Evolutionary conservation across 495 filamentous ascomycete genomes (phyloP).

Genomic region (Talaromyces ruber): DNA sequence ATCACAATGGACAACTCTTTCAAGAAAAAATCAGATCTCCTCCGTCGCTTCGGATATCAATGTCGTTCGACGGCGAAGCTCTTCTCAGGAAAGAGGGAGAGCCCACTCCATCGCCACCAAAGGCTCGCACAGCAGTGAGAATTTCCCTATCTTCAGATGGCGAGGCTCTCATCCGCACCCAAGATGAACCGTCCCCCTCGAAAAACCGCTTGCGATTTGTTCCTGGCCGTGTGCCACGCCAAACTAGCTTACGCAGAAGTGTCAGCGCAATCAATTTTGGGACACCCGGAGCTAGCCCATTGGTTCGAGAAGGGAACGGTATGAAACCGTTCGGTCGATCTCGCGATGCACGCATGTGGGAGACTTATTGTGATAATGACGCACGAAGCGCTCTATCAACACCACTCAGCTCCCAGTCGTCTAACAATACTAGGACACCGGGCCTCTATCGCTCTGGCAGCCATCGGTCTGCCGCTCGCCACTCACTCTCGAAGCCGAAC

Average conservation of each 20-base stretch:
- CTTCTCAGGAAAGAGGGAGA: conserved; percentile 61
- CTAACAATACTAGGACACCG: conserved; percentile 54
- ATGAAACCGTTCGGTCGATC: conserved; percentile 53
- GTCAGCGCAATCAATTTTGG: conserved; percentile 45
- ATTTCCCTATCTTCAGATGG: conserved; percentile 46
- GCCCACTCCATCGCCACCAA: conserved; percentile 63
- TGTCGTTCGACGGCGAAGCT: conserved; percentile 77
- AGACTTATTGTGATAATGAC: conserved; percentile 68
- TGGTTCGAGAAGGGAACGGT: conserved; percentile 16
- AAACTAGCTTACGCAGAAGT: conserved; percentile 51
- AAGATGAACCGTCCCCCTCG: conserved; percentile 39
- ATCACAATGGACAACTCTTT: neutral
- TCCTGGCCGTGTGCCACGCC: conserved; percentile 40
- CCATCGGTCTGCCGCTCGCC: conserved; percentile 32
- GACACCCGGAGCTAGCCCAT: conserved; percentile 23
- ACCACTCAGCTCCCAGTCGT: conserved; percentile 61
- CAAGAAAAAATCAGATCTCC: conserved; percentile 24
- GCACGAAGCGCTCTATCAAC: conserved; percentile 62
- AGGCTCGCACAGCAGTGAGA: conserved; percentile 32
- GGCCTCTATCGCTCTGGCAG: conserved; percentile 57
- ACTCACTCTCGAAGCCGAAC: conserved; percentile 42
- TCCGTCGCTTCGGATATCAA: conserved; percentile 49
- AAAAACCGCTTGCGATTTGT: conserved; percentile 46
- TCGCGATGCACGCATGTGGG: conserved; percentile 76
- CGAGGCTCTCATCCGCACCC: conserved; percentile 38